Evolutionary conservation across 2,329 filamentous ascomycete species (phyloP).

Genomic region (Stemphylium vesicarium): DNA sequence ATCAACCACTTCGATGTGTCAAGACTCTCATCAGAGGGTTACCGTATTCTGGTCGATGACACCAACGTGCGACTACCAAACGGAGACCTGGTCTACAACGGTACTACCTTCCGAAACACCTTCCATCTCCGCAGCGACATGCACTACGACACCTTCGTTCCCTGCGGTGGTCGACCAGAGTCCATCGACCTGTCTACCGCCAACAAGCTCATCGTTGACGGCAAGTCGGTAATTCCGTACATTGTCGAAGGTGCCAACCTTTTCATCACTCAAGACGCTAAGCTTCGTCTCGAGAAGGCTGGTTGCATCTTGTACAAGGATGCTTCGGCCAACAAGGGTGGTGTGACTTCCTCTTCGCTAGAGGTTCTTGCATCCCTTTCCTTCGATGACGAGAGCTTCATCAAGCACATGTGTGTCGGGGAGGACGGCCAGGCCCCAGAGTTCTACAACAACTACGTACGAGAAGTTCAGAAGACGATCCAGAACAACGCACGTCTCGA

Average conservation of each 20-base stretch:
- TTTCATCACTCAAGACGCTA: slow-evolving; percentile 98
- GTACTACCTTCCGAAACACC: slow-evolving; percentile 94
- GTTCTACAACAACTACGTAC: slow-evolving; percentile 94
- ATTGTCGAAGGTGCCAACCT: slow-evolving; percentile 98
- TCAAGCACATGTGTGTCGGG: slow-evolving; percentile 88
- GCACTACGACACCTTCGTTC: slow-evolving; percentile 87
- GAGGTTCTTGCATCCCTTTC: slow-evolving; percentile 94
- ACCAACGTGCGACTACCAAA: slow-evolving; percentile 84
- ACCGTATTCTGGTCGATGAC: slow-evolving; percentile 91
- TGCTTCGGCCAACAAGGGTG: slow-evolving; percentile 97
- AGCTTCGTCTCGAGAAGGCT: slow-evolving; percentile 92
- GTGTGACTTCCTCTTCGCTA: slow-evolving; percentile 94
- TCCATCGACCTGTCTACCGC: slow-evolving; percentile 93
- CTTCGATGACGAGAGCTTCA: slow-evolving; percentile 88
- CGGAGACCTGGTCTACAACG: slow-evolving; percentile 87
- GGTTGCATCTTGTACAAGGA: slow-evolving; percentile 97
- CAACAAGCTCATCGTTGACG: slow-evolving; percentile 85
- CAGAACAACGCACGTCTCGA: slow-evolving; percentile 89
- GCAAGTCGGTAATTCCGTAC: slow-evolving; percentile 87
- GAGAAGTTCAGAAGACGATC: slow-evolving; percentile 88
- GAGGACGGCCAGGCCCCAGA: slow-evolving; percentile 79
- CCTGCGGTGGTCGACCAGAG: slow-evolving; percentile 94
- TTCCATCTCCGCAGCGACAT: slow-evolving; percentile 84
- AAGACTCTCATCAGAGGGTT: slow-evolving; percentile 87
- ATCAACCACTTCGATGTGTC: slow-evolving; percentile 83